Evolutionary conservation across 2,329 filamentous ascomycete genomes (phyloP), one percentile per base, ranked within the genome.

Genomic region (Trichoderma lentiforme): DNA sequence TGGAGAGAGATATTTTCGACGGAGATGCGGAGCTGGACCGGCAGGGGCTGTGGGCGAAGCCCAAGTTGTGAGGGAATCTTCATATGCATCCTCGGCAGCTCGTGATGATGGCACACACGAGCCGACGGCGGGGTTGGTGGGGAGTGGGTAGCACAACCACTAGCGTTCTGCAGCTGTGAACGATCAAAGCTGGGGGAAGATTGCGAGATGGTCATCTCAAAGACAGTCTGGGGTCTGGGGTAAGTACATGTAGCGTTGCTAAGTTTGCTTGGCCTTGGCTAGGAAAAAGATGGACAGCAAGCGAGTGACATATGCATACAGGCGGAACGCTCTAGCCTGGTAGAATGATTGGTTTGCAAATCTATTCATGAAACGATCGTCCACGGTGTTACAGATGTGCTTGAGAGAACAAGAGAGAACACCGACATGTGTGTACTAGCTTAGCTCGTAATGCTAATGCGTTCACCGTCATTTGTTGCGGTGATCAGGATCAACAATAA

Each of bases 1-100:
- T 96, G 70, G 94, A 97, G 81, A 86, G 92, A 75, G 93, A 97
- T 77, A 93, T 97, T 70, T 98, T 93, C 81, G 92, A 97, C 79
- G 94, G 93, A 2, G 89, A 89, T 71, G 84, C 89, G 28, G 89
- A 89, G 9, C 80, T 95, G 71, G 91, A 93, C 75, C 83, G 81
- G 73, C 79, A 80, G 71, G 84, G 86, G 12, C 77, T 88, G 69
- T 87, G 86, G 86, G 82, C 83, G 72, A 85, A 81, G 77, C 82
- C 87, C 60, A 89, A 86, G 81, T 79, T 89, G 73, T 89, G 69
- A 68, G 57, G 39, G 24, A 36, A 61, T 60, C 56, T 65, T 74
- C 72, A 73, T 57, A 71, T 71, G 73, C 73, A 74, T 72, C 74
- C 73, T 72, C 69, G 74, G 74, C 74, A 66, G 56, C 39, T 67